Base-by-base conservation (phyloP, 106 monocot genomes). In the Posidonia australis region DNA sequence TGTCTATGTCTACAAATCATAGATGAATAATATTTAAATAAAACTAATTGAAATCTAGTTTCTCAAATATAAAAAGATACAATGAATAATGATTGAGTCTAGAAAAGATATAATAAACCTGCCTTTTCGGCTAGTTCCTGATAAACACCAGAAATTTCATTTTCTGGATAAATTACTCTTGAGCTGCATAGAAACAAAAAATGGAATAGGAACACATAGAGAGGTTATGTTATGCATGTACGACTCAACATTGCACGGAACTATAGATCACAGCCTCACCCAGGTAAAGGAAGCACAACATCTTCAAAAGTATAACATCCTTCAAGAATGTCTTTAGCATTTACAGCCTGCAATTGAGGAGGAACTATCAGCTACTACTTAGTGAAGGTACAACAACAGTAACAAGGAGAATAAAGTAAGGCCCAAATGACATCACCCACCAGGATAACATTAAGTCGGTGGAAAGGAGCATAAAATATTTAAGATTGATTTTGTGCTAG, bases 241-340 rank as follows among this genome's bases (percentile, higher is more conserved):
- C 36, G 19, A 19, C 36, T 31, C 49, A 29, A 48, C 9, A 6
- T 61, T 11, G 13, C 10, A 42, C 43, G 12, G n/a, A n/a, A n/a
- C n/a, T 23, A 19, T 0, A 36, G n/a, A 47, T 3, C 9, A 32
- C 41, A 36, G 36, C 23, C 73, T 67, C 80, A 90, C 96, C 96
- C 96, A n/a, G 96, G 90, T 62, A 91, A 81, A 77, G 96, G 96
- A 79, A 98, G 96, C 48, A 98, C 84, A 77, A 91, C 79, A 76
- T 98, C 96, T 58, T 87, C 90, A 70, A 91, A 79, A 61, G 78
- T 73, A 77, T 87, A 91, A 36, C 57, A 29, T 45, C 90, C 87
- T 69, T 60, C 60, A 31, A 52, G 41, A 53, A 90, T 60, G 77
- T 91, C 96, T 44, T 78, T 83, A 68, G 73, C 66, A 77, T 71